phyloP scores from a whole-genome alignment of 2,329 filamentous ascomycete species.

The Neophaeococcomyces mojaviensis region DNA sequence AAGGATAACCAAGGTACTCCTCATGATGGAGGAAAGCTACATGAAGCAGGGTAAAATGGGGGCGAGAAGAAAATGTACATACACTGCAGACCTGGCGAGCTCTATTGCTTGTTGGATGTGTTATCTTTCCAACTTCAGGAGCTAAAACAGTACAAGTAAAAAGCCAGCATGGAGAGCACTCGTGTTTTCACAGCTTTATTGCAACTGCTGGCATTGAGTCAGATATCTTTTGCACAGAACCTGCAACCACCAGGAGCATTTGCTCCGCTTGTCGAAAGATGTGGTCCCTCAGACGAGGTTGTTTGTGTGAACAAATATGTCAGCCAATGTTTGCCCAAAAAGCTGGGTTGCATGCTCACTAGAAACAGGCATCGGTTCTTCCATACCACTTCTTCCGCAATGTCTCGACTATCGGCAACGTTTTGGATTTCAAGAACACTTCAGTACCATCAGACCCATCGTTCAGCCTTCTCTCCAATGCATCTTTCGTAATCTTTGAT shows the following conservation, averaged over 20 bases:
- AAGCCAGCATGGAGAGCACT: no score
- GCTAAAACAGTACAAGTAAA: no score
- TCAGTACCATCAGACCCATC: slow-evolving; percentile 27
- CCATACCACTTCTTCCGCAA: slow-evolving; percentile 35
- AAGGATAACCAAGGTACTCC: no score
- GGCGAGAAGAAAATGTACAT: no score
- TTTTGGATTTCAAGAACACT: slow-evolving; percentile 28
- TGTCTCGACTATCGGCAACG: slow-evolving; percentile 21
- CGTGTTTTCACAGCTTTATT: no score
- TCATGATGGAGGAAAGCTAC: no score
- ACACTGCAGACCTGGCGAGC: no score
- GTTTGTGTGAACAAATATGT: slow-evolving; percentile 35
- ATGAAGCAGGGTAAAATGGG: no score
- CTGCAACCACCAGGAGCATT: slow-evolving; percentile 21
- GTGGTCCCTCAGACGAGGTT: slow-evolving; percentile 25
- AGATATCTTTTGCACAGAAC: slow-evolving; percentile 17
- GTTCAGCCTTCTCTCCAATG: slow-evolving; percentile 27
- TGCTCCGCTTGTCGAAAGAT: slow-evolving; percentile 26
- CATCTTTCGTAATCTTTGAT: slow-evolving; percentile 34
- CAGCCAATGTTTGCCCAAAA: slow-evolving; percentile 7
- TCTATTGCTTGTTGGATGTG: no score
- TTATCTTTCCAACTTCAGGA: no score
- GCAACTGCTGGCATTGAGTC: neutral
- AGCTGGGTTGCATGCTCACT: neutral
- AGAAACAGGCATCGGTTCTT: slow-evolving; percentile 19